Evolutionary conservation across 495 filamentous ascomycete species (phyloP), one percentile per base, ranked within the genome.

Genomic region (Immersiella caudata): DNA sequence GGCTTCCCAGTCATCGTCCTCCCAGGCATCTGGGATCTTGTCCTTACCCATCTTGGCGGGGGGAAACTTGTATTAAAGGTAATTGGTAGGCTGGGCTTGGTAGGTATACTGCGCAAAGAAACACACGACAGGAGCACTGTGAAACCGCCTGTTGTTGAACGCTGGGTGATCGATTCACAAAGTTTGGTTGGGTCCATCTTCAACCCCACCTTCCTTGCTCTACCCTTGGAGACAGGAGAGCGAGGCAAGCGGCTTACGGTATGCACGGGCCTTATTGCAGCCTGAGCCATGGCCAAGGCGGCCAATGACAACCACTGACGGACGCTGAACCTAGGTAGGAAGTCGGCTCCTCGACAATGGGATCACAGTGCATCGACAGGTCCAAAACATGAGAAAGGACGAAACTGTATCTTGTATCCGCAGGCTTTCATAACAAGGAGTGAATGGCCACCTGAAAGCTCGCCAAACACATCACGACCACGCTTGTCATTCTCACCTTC

Each of bases 1-100:
- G 6, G 79, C 80, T 74, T 93, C 91, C 92, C 93, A 97, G 71
- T 97, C 91, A 69, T 94, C 92, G 68, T 93, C 92, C 64, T 84
- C 93, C 93, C 93, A 97, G 56, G 91, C 93, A 75, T 96, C 88
- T 33, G 92, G 89, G 65, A 88, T 77, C 73, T 71, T 64, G 77
- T 79, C 58, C 70, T 81, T 83, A 65, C 83, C 86, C 84, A 89
- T 90, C 67, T 69, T 77, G 29, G 29, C 4, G 4, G 24, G 29
- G 33, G 16, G n/a, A 11, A 20, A 24, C 16, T 29, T 54, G 25
- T 29, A 35, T 21, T 20, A 57, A 35, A 12, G 16, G 61, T 27
- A 52, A 21, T n/a, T 46, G 21, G 16, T 20, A 46, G 36, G 14
- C 2, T 24, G 9, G 6, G 6, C 52, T 11, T 20, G n/a, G 8